Conservation (phyloP, 768 basidiomycete genomes). For the Sarcodon aspratus region DNA sequence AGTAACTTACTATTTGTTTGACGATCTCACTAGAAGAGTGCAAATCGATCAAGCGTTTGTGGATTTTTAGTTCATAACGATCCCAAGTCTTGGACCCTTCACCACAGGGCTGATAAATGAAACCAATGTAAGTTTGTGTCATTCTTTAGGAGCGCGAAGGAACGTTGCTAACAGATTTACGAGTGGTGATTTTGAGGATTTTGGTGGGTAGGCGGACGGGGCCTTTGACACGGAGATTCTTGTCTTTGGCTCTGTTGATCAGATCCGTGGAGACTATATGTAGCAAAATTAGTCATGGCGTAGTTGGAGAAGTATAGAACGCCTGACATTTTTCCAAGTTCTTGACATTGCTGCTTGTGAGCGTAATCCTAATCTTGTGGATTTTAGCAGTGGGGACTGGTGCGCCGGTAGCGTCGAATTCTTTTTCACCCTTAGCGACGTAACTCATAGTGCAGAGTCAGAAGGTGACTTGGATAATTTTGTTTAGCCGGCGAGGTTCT, state of each 20-base stretch:
- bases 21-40: constrained; percentile 98
- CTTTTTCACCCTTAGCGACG: constrained; percentile 98
- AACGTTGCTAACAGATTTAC: constrained; percentile 71
- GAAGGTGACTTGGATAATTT: constrained; percentile 59
- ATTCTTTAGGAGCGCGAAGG: constrained; percentile 6
- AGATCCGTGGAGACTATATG: constrained; percentile 85
- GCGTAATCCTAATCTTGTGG: constrained; percentile 98
- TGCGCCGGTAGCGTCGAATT: constrained; percentile 90
- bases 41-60: constrained; percentile 99
- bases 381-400: constrained; percentile 80
- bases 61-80: constrained; percentile 96
- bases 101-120: constrained; percentile 75
- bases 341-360: constrained; percentile 95
- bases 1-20: constrained; percentile 90
- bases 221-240: constrained; percentile 98
- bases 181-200: constrained; percentile 97
- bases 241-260: constrained; percentile 98
- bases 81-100: constrained; percentile 99
- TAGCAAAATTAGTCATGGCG: background rate
- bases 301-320: background rate
- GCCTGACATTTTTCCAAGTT: constrained; percentile 94
- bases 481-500: background rate
- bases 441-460: constrained; percentile 83
- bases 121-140: background rate
- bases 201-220: constrained; percentile 99